Evolutionary conservation across 1,139 yeast species (phyloP).

Genomic region (Hyphopichia wangnamkhiaoensis): DNA sequence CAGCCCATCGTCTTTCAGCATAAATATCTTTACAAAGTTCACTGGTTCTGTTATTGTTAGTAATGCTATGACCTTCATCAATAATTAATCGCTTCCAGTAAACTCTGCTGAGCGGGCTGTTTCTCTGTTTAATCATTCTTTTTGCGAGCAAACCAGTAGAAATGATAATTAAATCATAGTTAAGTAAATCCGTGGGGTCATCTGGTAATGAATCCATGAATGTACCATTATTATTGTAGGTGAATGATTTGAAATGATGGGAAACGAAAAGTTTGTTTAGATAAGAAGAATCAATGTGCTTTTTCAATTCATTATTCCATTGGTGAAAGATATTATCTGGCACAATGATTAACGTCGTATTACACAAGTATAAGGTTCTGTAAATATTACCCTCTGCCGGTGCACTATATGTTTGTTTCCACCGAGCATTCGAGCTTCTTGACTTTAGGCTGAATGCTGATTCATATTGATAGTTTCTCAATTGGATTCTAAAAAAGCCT

Average conservation of each 20-base stretch:
- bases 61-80: conserved; percentile 75
- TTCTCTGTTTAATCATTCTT: conserved; percentile 28
- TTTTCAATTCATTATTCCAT: conserved; percentile 60
- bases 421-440: conserved; percentile 12
- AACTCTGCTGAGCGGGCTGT: conserved; percentile 39
- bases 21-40: conserved; percentile 46
- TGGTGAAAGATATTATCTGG: conserved; percentile 70
- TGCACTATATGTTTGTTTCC: conserved; percentile 13
- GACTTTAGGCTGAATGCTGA: conserved; percentile 20
- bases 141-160: conserved; percentile 47
- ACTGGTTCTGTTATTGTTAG: conserved; percentile 53
- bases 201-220: conserved; percentile 19
- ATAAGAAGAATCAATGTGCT: conserved; percentile 46
- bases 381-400: conserved; percentile 21
- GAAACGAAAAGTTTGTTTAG: conserved; percentile 39
- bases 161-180: conserved; percentile 55
- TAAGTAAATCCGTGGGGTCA: conserved; percentile 32
- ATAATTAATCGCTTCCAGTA: conserved; percentile 71
- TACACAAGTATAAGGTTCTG: conserved; percentile 41
- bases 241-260: conserved; percentile 26
- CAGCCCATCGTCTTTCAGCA: conserved; percentile 70
- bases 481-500: conserved; percentile 44
- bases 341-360: conserved; percentile 59
- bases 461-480: conserved; percentile 21
- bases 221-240: conserved; percentile 17